Evolutionary conservation across 176 grass and related monocot species (phyloP), one percentile per base, ranked within the genome.

Genomic region (Phoenix roebelenii): DNA sequence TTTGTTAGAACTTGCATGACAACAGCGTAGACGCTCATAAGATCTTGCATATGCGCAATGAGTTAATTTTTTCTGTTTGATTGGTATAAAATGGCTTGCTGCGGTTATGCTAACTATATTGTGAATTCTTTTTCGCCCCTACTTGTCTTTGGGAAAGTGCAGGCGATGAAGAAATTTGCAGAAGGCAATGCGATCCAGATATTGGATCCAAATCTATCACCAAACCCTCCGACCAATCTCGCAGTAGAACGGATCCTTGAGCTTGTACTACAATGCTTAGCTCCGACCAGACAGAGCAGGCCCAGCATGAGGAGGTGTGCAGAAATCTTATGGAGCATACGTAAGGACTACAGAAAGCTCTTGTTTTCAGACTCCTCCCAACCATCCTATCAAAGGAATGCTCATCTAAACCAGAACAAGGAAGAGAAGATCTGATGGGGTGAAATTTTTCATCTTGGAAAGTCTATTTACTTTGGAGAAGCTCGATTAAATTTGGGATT

Each of bases 241-340:
- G 75, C 66, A 5, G 74, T 94, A 0, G 79, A 84, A 60, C 84
- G 81, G 67, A 73, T 88, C 59, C 78, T 75, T 44, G 89, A 94
- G 62, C 57, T 94, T 30, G 74, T 77, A 51, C 64, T 79, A 26
- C 73, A 64, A 48, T 94, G 89, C 80, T 50, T 94, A 65, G 74
- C 84, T 78, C 77, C 71, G 50, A 84, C 68, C 2, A 84, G 73
- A 65, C 78, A 59, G 58, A 81, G 29, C 50, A 61, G 89, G 0
- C 89, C 89, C 6, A 73, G 73, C 44, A 94, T 94, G 89, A 84
- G 69, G 74, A 73, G 81, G 25, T 84, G 84, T 5, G 81, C 80
- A 12, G 77, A 94, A 80, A 80, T 88, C 7, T 59, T 94, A 18
- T 94, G 89, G 89, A 82, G 50, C 16, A 88, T 94, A 85, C 74